Conservation (phyloP, 2,329 filamentous ascomycete genomes). For the Didymella exigua region DNA sequence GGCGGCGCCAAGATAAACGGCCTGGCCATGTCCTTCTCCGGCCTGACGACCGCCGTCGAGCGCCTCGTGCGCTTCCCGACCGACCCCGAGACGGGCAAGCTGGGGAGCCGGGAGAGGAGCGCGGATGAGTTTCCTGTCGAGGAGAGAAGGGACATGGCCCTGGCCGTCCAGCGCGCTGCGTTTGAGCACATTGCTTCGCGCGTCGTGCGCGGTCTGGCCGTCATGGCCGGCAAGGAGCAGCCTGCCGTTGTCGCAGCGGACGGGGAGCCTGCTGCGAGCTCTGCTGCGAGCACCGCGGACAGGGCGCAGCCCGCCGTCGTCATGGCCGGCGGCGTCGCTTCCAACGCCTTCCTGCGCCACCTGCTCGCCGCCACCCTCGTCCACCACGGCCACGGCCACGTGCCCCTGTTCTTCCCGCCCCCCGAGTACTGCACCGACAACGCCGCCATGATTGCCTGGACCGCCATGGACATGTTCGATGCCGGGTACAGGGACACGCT, state of each 20-base stretch:
- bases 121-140: slow-evolving; percentile 54
- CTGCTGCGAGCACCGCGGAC: too few species aligned
- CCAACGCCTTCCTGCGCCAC: slow-evolving; percentile 77
- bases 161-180: slow-evolving; percentile 74
- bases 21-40: slow-evolving; percentile 64
- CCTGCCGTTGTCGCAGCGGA: slow-evolving; percentile 79
- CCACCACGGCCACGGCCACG: slow-evolving; percentile 65
- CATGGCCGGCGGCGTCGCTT: slow-evolving; percentile 87
- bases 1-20: slow-evolving; percentile 41
- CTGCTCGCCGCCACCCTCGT: slow-evolving; percentile 68
- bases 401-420: slow-evolving; percentile 76
- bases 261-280: too few species aligned
- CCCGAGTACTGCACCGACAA: slow-evolving; percentile 86
- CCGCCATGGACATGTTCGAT: slow-evolving; percentile 89
- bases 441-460: slow-evolving; percentile 96
- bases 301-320: slow-evolving; percentile 65
- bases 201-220: slow-evolving; percentile 70
- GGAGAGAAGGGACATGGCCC: slow-evolving; percentile 72
- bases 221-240: background rate
- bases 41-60: slow-evolving; percentile 69
- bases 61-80: slow-evolving; percentile 56
- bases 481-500: slow-evolving; percentile 61
- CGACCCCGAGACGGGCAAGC: slow-evolving; percentile 34
- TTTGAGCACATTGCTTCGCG: slow-evolving; percentile 88
- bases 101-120: slow-evolving; percentile 38